phyloP scores from a whole-genome alignment of 192 early-diverging fungal species.

The Entomortierella parvispora region DNA sequence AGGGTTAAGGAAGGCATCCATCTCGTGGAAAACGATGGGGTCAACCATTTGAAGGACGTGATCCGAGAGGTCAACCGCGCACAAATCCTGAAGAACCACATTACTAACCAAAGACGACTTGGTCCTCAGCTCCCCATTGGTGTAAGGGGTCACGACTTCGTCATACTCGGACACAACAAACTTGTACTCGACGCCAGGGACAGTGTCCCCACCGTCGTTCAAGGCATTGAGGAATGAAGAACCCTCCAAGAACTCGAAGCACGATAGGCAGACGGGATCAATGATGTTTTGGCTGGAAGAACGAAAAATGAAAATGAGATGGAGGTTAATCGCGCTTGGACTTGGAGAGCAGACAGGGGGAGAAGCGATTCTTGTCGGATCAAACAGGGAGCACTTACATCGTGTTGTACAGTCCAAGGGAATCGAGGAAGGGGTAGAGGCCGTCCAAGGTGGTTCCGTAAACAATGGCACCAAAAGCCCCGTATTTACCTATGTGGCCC shows the following conservation, averaged over 20 bases:
- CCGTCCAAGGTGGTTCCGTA: conserved; percentile 32
- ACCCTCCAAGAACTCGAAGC: conserved; percentile 39
- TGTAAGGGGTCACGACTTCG: conserved; percentile 45
- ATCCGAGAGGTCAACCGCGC: conserved; percentile 23
- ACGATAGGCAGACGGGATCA: conserved; percentile 37
- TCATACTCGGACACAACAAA: conserved; percentile 34
- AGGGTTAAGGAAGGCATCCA: conserved; percentile 27
- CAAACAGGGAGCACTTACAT: not conserved
- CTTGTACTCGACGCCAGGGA: conserved; percentile 43
- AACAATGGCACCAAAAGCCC: conserved; percentile 37
- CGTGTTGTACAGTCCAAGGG: conserved; percentile 3
- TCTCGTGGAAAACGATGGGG: conserved; percentile 35
- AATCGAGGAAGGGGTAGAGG: conserved; percentile 14
- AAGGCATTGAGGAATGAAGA: conserved; percentile 21
- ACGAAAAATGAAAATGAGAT: not conserved
- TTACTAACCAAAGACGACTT: conserved; percentile 28
- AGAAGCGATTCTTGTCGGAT: not conserved
- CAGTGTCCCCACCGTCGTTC: conserved; percentile 45
- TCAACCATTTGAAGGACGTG: conserved; percentile 24
- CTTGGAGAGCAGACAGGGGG: not conserved
- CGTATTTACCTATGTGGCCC: conserved; percentile 26
- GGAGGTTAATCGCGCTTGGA: not conserved
- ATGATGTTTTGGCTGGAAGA: not conserved
- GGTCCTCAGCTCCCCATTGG: conserved; percentile 23
- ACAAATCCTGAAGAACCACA: conserved; percentile 37